Evolutionary conservation across 2,329 filamentous ascomycete genomes (phyloP).

Genomic region (Trichoderma oligosporum): DNA sequence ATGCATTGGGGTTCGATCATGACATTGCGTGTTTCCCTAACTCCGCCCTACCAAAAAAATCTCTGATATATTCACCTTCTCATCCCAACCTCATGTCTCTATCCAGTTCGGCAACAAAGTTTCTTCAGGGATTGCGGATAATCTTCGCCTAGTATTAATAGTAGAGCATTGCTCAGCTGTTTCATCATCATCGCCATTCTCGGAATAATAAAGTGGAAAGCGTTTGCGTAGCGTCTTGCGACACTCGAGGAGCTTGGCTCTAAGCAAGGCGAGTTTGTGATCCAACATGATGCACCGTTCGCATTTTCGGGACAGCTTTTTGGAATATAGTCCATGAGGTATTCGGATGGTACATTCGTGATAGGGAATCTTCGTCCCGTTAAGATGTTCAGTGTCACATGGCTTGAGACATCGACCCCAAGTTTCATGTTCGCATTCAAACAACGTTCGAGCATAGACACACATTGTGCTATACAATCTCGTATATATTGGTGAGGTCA

Average conservation of each 20-base stretch:
- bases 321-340: conserved; percentile 27
- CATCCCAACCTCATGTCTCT: not conserved
- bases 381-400: conserved; percentile 24
- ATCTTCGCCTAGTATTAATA: not conserved
- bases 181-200: not conserved
- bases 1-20: not conserved
- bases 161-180: not conserved
- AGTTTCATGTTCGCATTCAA: conserved; percentile 27
- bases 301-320: conserved; percentile 25
- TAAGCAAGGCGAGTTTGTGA: conserved; percentile 19
- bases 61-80: not conserved
- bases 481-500: not conserved
- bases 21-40: not conserved
- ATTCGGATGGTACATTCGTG: conserved; percentile 23
- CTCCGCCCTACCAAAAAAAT: not conserved
- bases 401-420: conserved; percentile 28
- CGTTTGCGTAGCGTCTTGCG: conserved; percentile 14
- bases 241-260: conserved; percentile 22
- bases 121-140: not conserved
- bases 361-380: conserved; percentile 7
- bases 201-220: too few relatives aligned
- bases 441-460: conserved; percentile 27
- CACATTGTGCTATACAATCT: conserved; percentile 27
- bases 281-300: conserved; percentile 25
- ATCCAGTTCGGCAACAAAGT: not conserved